These are phyloP conservation scores for Paradendryphiella salina DNA, from an alignment of 2,329 filamentous ascomycete species.

Conservation along the genomic window DNA sequence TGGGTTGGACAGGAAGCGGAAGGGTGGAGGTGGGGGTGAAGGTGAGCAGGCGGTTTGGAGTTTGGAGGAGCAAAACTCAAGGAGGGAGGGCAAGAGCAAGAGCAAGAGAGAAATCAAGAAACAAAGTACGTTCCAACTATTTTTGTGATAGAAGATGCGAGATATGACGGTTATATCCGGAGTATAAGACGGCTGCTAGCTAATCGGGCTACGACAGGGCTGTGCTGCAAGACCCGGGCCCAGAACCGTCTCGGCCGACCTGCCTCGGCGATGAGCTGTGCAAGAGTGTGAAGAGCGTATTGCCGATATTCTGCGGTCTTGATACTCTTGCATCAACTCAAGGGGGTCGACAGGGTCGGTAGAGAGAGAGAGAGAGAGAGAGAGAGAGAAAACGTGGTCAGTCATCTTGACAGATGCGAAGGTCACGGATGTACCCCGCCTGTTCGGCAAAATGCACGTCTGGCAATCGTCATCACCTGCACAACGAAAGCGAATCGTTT, in stretches of 20 bases:
- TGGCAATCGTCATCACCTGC: conserved; percentile 15
- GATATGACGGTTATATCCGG: conserved; percentile 15
- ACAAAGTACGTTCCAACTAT: background rate
- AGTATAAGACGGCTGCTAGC: conserved; percentile 10
- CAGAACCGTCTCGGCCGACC: conserved; percentile 11
- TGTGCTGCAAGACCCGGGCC: conserved; percentile 12
- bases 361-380: background rate
- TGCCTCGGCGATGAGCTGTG: conserved; percentile 25
- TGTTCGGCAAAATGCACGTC: conserved; percentile 13
- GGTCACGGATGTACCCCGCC: conserved; percentile 24
- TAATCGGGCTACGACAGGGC: conserved; percentile 10
- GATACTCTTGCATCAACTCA: conserved; percentile 35
- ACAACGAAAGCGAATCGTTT: background rate
- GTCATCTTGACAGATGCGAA: conserved; percentile 3
- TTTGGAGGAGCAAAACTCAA: background rate
- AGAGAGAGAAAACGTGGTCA: background rate
- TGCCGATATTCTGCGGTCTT: conserved; percentile 5
- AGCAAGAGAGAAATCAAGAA: background rate
- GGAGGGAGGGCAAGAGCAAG: background rate
- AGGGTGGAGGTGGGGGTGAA: background rate
- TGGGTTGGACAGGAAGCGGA: background rate
- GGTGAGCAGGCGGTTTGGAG: background rate
- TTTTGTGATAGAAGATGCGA: background rate
- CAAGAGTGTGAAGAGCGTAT: conserved; percentile 35
- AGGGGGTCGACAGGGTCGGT: conserved; percentile 15